phyloP scores from a whole-genome alignment of 305 asterid genomes.

The Plantago coronopus region DNA sequence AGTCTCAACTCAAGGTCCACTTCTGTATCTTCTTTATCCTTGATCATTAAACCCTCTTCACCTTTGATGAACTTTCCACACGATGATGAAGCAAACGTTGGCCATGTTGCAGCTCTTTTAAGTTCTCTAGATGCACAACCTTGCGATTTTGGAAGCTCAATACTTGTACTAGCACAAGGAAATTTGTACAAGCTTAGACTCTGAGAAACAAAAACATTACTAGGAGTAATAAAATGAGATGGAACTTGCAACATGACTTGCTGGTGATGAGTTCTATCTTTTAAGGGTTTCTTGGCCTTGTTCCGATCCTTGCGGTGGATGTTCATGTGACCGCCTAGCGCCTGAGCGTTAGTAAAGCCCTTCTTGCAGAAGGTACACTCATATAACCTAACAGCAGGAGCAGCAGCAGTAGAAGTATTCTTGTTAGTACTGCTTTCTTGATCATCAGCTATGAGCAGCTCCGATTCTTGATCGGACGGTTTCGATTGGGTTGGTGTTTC shows the following conservation, averaged over 20 bases:
- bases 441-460: not conserved
- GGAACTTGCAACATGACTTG: not conserved
- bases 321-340: conserved; percentile 8
- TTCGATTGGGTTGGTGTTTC: not conserved
- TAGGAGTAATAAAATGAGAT: not conserved
- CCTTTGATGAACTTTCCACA: not conserved
- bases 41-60: not conserved
- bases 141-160: not conserved
- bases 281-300: conserved; percentile 9
- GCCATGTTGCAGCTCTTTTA: conserved; percentile 7
- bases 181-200: not conserved
- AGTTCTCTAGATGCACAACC: not conserved
- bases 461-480: not conserved
- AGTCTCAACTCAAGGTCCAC: conserved; percentile 11
- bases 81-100: not conserved
- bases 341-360: conserved; percentile 10
- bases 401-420: not conserved
- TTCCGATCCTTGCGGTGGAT: conserved; percentile 13
- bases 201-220: not conserved
- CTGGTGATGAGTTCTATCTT: not conserved
- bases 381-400: not conserved
- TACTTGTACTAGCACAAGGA: not conserved
- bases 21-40: conserved; percentile 2
- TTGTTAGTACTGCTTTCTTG: conserved; percentile 7
- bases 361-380: conserved; percentile 11